A percentile compares a stretch with the other conserved stretches of the same genome.
These are phyloP conservation scores for Nemania serpens DNA, from an alignment of 2,329 filamentous ascomycete species.

Conservation along the genomic window DNA sequence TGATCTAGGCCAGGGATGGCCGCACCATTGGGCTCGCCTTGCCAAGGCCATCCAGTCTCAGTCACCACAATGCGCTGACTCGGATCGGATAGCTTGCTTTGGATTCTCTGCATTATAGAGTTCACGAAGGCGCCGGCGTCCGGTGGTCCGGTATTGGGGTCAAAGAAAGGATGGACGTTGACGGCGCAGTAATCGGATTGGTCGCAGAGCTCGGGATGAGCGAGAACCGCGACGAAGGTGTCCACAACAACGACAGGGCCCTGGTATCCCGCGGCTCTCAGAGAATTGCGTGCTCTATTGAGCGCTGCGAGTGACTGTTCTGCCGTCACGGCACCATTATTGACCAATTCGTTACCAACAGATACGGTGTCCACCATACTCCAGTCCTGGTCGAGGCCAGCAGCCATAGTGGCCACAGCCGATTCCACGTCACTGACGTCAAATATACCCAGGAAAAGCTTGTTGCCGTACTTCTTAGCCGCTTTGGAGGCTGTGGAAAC, in stretches of 20 bases:
- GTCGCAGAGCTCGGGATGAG: slow-evolving; percentile 71
- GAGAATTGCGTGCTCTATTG: slow-evolving; percentile 57
- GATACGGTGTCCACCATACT: slow-evolving; percentile 69
- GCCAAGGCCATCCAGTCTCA: slow-evolving; percentile 83
- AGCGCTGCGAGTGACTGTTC: slow-evolving; percentile 63
- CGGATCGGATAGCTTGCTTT: slow-evolving; percentile 46
- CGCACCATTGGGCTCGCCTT: slow-evolving; percentile 65
- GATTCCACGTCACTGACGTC: slow-evolving; percentile 59
- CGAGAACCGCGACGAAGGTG: slow-evolving; percentile 70
- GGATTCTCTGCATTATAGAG: slow-evolving; percentile 55
- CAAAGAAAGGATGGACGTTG: slow-evolving; percentile 87
- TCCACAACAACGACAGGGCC: slow-evolving; percentile 82
- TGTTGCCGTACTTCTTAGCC: slow-evolving; percentile 66
- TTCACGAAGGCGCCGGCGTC: slow-evolving; percentile 71
- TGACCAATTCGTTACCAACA: slow-evolving; percentile 82
- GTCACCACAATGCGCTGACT: slow-evolving; percentile 72
- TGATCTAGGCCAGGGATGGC: slow-evolving; percentile 72
- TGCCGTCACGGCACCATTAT: slow-evolving; percentile 60
- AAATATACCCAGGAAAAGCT: slow-evolving; percentile 77
- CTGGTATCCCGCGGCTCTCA: slow-evolving; percentile 67
- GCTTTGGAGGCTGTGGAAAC: slow-evolving; percentile 65
- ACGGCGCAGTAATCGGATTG: slow-evolving; percentile 78
- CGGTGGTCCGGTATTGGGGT: slow-evolving; percentile 61
- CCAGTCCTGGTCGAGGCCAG: slow-evolving; percentile 68
- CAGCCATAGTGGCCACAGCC: slow-evolving; percentile 65